Evolutionary conservation across 2,329 filamentous ascomycete species (phyloP).

Genomic region (Pseudogymnoascus sp.): DNA sequence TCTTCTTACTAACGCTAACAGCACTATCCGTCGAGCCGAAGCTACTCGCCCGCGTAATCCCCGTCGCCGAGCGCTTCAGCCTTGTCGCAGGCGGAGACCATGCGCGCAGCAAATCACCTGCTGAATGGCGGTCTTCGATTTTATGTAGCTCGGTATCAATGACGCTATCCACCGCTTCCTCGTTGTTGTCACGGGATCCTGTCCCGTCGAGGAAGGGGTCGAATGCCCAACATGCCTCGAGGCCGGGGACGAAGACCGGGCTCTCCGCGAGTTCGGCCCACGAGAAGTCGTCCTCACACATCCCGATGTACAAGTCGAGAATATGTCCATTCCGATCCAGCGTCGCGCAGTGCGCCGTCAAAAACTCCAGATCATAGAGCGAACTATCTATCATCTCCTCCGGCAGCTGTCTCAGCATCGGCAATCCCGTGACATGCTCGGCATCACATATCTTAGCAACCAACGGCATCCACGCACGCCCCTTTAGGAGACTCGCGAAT

Average conservation of each 20-base stretch:
- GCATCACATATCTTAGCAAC: slow-evolving; percentile 52
- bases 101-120: slow-evolving; percentile 37
- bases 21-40: slow-evolving; percentile 35
- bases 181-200: slow-evolving; percentile 26
- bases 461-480: slow-evolving; percentile 50
- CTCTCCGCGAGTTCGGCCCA: slow-evolving; percentile 43
- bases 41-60: slow-evolving; percentile 44
- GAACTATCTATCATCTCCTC: slow-evolving; percentile 33
- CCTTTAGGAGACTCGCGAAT: slow-evolving; percentile 43
- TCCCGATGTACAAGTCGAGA: slow-evolving; percentile 53
- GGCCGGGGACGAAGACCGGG: slow-evolving; percentile 42
- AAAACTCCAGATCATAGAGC: slow-evolving; percentile 43
- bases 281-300: slow-evolving; percentile 46
- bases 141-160: neutral
- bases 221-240: slow-evolving; percentile 49
- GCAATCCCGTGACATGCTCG: slow-evolving; percentile 46
- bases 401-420: slow-evolving; percentile 51
- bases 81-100: slow-evolving; percentile 20
- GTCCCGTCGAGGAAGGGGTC: slow-evolving; percentile 43
- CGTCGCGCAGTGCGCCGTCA: slow-evolving; percentile 49
- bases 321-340: slow-evolving; percentile 47
- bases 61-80: slow-evolving; percentile 45
- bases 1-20: neutral
- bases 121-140: slow-evolving; percentile 31
- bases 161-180: slow-evolving; percentile 24